A percentile compares a stretch with the other conserved stretches of the same genome.
Conservation (phyloP, 192 early-diverging fungal species). For the Diversispora epigaea region DNA sequence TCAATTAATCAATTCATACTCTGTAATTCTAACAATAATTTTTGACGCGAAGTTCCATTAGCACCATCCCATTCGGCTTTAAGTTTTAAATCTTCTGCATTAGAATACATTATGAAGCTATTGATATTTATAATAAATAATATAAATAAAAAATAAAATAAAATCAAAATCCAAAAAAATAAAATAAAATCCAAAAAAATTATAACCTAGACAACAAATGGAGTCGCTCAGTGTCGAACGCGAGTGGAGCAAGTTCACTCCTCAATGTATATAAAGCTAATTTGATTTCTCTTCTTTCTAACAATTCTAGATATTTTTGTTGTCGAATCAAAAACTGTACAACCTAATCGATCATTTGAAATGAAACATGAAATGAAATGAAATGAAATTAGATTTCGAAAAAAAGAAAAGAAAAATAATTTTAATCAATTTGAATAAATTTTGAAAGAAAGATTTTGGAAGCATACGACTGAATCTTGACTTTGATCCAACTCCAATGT, state of each 20-base stretch:
- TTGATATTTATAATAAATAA: background rate
- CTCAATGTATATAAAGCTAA: conserved; percentile 76
- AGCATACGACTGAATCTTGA: conserved; percentile 38
- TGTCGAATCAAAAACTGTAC: conserved; percentile 76
- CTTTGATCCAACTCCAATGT: conserved; percentile 47
- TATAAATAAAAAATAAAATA: background rate
- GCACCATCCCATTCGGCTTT: conserved; percentile 82
- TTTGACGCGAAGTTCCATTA: conserved; percentile 63
- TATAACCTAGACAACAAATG: conserved; percentile 72
- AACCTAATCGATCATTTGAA: conserved; percentile 7
- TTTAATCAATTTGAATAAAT: background rate
- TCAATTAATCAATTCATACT: conserved; percentile 44
- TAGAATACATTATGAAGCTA: conserved; percentile 72
- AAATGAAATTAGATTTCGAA: background rate
- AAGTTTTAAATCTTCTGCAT: conserved; percentile 63
- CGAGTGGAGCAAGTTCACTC: conserved; percentile 75
- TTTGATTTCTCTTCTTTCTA: conserved; percentile 69
- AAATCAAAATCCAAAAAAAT: conserved; percentile 38
- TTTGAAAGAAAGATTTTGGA: no score
- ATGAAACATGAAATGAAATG: background rate
- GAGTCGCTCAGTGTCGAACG: conserved; percentile 63
- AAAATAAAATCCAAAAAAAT: background rate
- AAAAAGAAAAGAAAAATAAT: conserved; percentile 5
- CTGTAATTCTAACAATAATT: conserved; percentile 63
- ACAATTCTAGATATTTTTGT: conserved; percentile 89